These are phyloP conservation scores for Aspergillus luchuensis DNA, from an alignment of 2,329 filamentous ascomycete species.

Conservation along the genomic window DNA sequence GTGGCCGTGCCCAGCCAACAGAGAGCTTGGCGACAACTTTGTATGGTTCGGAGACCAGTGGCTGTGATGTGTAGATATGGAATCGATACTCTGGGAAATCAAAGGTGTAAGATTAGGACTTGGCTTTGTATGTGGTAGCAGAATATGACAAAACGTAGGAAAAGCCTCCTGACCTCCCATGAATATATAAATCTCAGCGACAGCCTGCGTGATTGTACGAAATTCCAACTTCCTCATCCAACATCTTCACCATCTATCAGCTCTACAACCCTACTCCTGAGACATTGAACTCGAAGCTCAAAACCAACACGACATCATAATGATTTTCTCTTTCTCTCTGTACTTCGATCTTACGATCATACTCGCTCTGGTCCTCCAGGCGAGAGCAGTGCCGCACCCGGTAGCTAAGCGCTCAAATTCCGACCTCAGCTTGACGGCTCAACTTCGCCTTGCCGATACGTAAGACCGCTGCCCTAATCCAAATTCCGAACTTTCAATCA, in stretches of 20 bases:
- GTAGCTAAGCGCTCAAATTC: slow-evolving; percentile 17
- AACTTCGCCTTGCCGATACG: slow-evolving; percentile 26
- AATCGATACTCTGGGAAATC: neutral
- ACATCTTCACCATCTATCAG: neutral
- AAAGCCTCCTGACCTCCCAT: neutral
- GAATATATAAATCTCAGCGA: slow-evolving; percentile 8
- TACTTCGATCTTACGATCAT: slow-evolving; percentile 6
- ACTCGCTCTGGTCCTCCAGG: slow-evolving; percentile 14
- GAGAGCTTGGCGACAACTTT: slow-evolving; percentile 3
- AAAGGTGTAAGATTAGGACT: neutral
- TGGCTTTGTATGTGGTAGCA: neutral
- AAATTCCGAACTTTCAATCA: neutral
- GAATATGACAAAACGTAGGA: neutral
- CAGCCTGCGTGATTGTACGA: neutral
- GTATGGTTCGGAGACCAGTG: slow-evolving; percentile 5
- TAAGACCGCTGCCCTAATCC: slow-evolving; percentile 5
- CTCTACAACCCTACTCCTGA: neutral
- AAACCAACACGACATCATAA: neutral
- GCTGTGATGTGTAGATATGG: slow-evolving; percentile 17
- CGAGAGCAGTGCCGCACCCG: slow-evolving; percentile 18
- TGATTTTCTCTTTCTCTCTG: slow-evolving; percentile 12
- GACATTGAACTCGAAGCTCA: neutral
- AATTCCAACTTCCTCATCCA: slow-evolving; percentile 1
- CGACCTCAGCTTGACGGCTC: slow-evolving; percentile 23
- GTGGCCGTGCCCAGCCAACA: neutral